phyloP scores from a whole-genome alignment of 176 grass and related monocot genomes.

The bread wheat (Triticum aestivum) region DNA sequence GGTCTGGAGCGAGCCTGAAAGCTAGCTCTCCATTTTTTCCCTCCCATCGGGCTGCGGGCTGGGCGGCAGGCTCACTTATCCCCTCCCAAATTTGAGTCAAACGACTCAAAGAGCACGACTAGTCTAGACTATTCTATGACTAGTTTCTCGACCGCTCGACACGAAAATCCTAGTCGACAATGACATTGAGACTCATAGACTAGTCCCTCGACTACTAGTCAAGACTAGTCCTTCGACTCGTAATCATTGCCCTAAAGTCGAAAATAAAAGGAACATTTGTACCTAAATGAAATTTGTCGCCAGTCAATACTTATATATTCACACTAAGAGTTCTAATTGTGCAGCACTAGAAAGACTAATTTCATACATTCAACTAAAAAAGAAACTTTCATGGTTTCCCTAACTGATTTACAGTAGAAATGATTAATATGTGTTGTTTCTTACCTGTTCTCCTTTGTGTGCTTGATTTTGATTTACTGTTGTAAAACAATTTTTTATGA shows the following conservation, averaged over 20 bases:
- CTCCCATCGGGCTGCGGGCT: no score
- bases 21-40: no score
- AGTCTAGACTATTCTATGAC: neutral
- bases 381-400: neutral
- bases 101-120: neutral
- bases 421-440: neutral
- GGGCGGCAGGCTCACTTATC: no score
- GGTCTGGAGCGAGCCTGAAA: no score
- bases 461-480: no score
- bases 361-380: neutral
- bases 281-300: constrained; percentile 10
- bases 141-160: neutral
- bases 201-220: no score
- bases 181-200: neutral
- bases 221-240: neutral
- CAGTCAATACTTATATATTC: neutral
- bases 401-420: neutral
- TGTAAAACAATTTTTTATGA: neutral
- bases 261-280: neutral
- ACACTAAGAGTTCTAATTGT: neutral
- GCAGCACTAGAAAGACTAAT: neutral
- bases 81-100: no score
- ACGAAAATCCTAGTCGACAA: neutral
- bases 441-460: no score
- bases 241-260: neutral